Base-by-base conservation (phyloP, 371 early-diverging fungal species). In the Batkoa obscura region DNA sequence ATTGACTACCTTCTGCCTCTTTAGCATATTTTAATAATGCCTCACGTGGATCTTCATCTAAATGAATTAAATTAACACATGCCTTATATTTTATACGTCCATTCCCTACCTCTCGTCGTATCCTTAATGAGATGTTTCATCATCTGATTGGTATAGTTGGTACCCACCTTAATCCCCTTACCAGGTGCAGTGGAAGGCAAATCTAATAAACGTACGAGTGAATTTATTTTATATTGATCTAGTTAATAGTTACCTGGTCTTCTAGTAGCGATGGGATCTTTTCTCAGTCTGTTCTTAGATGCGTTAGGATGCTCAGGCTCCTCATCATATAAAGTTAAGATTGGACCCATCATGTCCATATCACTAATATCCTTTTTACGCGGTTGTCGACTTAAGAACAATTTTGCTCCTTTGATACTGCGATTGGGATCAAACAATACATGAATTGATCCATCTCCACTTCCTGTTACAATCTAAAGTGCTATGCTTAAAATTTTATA, bases 31-130 rank as follows among this genome's bases (percentile, higher is more conserved):
- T 86, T 31, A 96, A 69, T 60, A 96, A 75, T 8, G 93, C 97
- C 56, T 86, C 95, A 43, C 97, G 75, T 13, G 97, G 97, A 72
- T 96, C 97, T 54, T 90, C 93, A 60, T 85, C 86, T 64, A 72
- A 50, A 35, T n/a, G 32, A 36, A 56, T 8, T 43, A 23, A 39
- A 50, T 43, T n/a, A 39, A 43, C 9, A 30, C 10, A 9, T n/a
- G 31, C 5, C 9, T 12, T n/a, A n/a, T n/a, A n/a, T n/a, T n/a
- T n/a, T n/a, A n/a, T n/a, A n/a, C n/a, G n/a, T n/a, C n/a, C n/a
- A n/a, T n/a, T n/a, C 9, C 15, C 54, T 62, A 70, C 73, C 74
- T 62, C 84, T 73, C 42, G 79, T 76, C 4, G 82, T 86, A 63
- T 93, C 90, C 64, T 88, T 92, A 9, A 80, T 75, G 17, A 93